Evolutionary conservation across 1,284 basidiomycete species (phyloP).

Genomic region (Naganishia cerealis): DNA sequence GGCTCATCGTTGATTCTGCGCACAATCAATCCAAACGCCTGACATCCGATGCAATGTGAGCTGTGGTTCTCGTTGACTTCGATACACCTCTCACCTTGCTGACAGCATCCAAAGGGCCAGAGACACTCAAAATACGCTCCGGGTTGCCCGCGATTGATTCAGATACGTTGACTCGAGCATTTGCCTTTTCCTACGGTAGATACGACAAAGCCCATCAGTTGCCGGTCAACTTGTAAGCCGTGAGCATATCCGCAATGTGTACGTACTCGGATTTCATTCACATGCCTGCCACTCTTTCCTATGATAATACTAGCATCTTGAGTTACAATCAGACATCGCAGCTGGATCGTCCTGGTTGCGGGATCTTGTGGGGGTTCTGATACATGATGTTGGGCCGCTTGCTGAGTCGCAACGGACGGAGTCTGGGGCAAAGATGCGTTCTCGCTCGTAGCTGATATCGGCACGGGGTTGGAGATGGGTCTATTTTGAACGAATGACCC

Average conservation of each 20-base stretch:
- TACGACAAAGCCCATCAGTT: slow-evolving; percentile 19
- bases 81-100: slow-evolving; percentile 71
- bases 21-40: slow-evolving; percentile 99
- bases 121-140: slow-evolving; percentile 95
- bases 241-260: neutral
- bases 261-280: slow-evolving; percentile 84
- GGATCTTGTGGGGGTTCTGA: slow-evolving; percentile 37
- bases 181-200: slow-evolving; percentile 58
- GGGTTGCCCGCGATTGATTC: slow-evolving; percentile 97
- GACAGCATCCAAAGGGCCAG: slow-evolving; percentile 94
- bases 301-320: slow-evolving; percentile 99
- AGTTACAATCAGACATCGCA: slow-evolving; percentile 95
- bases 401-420: slow-evolving; percentile 21
- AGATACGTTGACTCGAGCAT: slow-evolving; percentile 89
- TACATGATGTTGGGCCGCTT: slow-evolving; percentile 30
- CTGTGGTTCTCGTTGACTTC: slow-evolving; percentile 1
- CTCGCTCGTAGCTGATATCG: slow-evolving; percentile 16
- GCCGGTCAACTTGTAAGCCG: neutral
- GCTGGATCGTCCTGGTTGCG: slow-evolving; percentile 66
- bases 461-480: slow-evolving; percentile 5
- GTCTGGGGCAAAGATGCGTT: slow-evolving; percentile 29
- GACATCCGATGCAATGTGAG: slow-evolving; percentile 17
- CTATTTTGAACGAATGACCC: neutral
- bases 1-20: slow-evolving; percentile 99
- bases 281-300: slow-evolving; percentile 91